phyloP scores from a whole-genome alignment of 129 eudicot genomes.

The Flaveria brownii region DNA sequence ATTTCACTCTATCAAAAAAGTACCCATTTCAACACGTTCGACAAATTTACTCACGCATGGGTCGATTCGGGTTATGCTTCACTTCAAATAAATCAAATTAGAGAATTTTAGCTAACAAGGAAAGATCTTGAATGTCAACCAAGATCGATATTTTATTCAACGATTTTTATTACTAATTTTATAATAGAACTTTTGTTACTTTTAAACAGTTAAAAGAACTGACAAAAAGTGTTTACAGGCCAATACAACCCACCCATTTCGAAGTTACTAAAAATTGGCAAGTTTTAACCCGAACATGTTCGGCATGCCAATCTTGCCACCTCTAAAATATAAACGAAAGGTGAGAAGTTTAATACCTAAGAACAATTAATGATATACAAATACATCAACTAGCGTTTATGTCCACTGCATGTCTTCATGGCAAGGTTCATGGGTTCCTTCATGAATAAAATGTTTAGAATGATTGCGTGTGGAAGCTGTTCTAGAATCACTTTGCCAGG shows the following conservation, averaged over 20 bases:
- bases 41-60: background rate
- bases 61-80: background rate
- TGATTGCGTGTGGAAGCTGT: slow-evolving; percentile 31
- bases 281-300: background rate
- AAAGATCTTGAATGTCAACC: background rate
- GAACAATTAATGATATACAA: slow-evolving; percentile 34
- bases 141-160: background rate
- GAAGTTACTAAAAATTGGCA: background rate
- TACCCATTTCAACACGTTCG: background rate
- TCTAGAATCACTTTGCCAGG: slow-evolving; percentile 30
- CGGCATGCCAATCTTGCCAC: background rate
- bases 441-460: slow-evolving; percentile 22
- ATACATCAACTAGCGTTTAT: slow-evolving; percentile 29
- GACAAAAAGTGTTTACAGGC: background rate
- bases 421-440: slow-evolving; percentile 13
- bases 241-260: background rate
- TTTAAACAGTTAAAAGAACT: background rate
- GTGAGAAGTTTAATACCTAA: slow-evolving; percentile 37
- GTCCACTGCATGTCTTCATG: slow-evolving; percentile 21
- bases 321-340: slow-evolving; percentile 1
- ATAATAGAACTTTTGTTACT: background rate
- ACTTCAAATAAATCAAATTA: background rate
- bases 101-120: background rate
- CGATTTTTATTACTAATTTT: background rate
- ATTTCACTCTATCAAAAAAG: background rate